Percentiles rank a stretch among this genome's conserved stretches.
Evolutionary conservation across 208 protist genomes (phyloP).

Genomic region (Leishmania mexicana): DNA sequence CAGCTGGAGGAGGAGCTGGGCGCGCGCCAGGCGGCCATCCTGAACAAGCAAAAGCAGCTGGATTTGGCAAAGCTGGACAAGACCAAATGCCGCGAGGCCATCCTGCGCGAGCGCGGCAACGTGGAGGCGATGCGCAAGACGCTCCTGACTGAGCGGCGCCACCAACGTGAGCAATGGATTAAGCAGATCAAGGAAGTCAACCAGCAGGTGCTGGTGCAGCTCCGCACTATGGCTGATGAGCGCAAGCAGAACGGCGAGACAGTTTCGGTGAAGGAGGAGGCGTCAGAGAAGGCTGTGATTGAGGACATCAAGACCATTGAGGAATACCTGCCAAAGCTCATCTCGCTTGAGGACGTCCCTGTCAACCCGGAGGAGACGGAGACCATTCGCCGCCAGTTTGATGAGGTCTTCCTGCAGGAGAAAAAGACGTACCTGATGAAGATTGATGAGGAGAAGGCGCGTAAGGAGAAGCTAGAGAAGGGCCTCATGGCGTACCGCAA

Average conservation of each 20-base stretch:
- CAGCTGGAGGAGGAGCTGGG: constrained; percentile 85
- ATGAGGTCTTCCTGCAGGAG: constrained; percentile 86
- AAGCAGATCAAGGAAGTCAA: constrained; percentile 91
- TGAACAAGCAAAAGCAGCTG: constrained; percentile 84
- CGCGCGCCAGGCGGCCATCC: constrained; percentile 71
- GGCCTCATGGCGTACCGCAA: constrained; percentile 84
- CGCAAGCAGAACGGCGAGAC: constrained; percentile 73
- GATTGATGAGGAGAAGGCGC: constrained; percentile 85
- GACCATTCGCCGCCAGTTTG: constrained; percentile 85
- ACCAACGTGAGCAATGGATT: constrained; percentile 90
- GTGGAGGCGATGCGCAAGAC: constrained; percentile 77
- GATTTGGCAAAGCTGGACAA: constrained; percentile 89
- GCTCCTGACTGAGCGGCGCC: constrained; percentile 68
- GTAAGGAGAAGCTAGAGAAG: constrained; percentile 90
- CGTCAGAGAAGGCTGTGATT: constrained; percentile 71
- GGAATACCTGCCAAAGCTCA: constrained; percentile 87
- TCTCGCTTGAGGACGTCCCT: constrained; percentile 85
- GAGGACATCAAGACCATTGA: constrained; percentile 89
- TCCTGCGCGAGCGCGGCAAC: constrained; percentile 71
- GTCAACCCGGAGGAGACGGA: constrained; percentile 88
- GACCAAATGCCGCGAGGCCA: constrained; percentile 81
- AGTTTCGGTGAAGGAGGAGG: constrained; percentile 69
- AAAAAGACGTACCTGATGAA: constrained; percentile 76
- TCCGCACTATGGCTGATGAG: constrained; percentile 70
- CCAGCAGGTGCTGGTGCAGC: constrained; percentile 80